Conservation (phyloP, 192 early-diverging fungal species). For the Cetraspora pellucida region DNA sequence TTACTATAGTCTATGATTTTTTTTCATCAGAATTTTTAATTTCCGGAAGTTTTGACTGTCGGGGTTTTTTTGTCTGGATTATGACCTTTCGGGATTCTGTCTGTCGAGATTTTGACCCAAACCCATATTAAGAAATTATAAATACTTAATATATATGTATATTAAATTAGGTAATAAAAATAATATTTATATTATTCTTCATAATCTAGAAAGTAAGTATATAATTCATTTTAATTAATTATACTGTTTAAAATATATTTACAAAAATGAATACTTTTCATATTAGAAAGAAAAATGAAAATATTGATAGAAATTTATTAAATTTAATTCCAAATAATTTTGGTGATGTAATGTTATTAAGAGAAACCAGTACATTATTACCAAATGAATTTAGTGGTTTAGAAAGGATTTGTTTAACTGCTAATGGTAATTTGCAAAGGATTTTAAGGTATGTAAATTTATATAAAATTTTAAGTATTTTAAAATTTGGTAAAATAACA, state of each 20-base stretch:
- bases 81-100: too few species aligned
- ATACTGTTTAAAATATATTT: not conserved
- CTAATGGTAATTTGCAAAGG: conserved; percentile 51
- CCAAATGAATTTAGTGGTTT: conserved; percentile 46
- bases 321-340: conserved; percentile 47
- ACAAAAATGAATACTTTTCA: too few species aligned
- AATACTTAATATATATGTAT: too few species aligned
- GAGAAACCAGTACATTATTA: conserved; percentile 39
- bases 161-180: too few species aligned
- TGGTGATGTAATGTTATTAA: conserved; percentile 45
- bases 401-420: conserved; percentile 48
- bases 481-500: too few species aligned
- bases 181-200: too few species aligned
- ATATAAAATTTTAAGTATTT: not conserved
- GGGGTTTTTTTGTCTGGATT: too few species aligned
- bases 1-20: too few species aligned
- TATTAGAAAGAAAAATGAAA: not conserved
- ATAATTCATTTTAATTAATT: not conserved
- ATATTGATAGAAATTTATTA: conserved; percentile 19
- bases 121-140: too few species aligned
- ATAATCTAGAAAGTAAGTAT: not conserved
- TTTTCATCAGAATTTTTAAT: too few species aligned
- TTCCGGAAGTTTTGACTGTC: too few species aligned
- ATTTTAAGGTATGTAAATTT: conserved; percentile 42
- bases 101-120: too few species aligned